Evolutionary conservation across 768 basidiomycete genomes (phyloP), one percentile per base, ranked within the genome.

Genomic region (Mycena kentingensis): DNA sequence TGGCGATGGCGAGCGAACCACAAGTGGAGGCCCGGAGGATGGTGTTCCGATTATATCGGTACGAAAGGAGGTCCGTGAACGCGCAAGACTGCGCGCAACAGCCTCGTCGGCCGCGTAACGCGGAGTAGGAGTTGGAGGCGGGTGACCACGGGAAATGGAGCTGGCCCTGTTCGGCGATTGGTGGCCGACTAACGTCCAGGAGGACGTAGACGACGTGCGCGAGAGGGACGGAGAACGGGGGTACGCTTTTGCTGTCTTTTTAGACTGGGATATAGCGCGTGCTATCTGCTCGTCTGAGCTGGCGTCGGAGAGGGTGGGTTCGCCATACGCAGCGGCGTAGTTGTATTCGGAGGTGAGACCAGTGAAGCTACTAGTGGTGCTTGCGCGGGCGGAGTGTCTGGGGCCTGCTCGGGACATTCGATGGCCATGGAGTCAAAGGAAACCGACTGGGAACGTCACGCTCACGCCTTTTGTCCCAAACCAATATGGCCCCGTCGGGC

Each of bases 261-360:
- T 59, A 3, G 53, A 55, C 0, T 51, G 49, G 1, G 49, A 39
- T 5, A 55, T 45, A n/a, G 57, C 57, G 1, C 53, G 49, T 1
- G 57, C 57, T 12, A 59, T 54, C 21, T 59, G 57, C 39, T 32
- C 34, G 50, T 58, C 57, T 3, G 52, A 54, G 5, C 49, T 38
- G 1, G 50, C n/a, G 41, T 59, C 57, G 4, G 57, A 59, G 1
- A 55, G 46, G 1, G 57, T 53, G 4, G 57, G 57, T 13, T 49
- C 49, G 13, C 57, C 57, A 16, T 49, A 59, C 3, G 50, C 46
- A 6, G 57, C 57, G 7, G 48, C 48, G 24, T 24, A 35, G 15
- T 37, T 37, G 25, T 38, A 49, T 38, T 49, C 48, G 8, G 41
- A 24, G 7, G 41, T 42, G 25, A 42, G 41, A 8, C 41, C 41